Evolutionary conservation across 1,139 yeast species (phyloP), one percentile per base, ranked within the genome.

Genomic region (Scheffersomyces segobiensis): DNA sequence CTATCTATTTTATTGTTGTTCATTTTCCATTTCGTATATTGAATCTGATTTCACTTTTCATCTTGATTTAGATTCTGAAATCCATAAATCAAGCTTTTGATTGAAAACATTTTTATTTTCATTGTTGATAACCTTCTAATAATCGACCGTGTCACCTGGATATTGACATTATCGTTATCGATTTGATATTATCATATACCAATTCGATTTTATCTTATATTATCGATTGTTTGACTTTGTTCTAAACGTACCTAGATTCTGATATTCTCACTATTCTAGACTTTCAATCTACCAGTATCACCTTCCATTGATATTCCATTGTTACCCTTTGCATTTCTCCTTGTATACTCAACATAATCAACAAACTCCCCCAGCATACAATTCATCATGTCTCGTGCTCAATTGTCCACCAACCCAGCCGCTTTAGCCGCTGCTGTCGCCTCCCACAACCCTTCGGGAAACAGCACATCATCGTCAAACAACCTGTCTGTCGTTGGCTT

Each of bases 401-500:
- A 69, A 59, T 55, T 67, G 49, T 61, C 70, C 14, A 62, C 72
- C 53, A 73, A 75, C 63, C 78, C 80, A 42, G 80, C 80, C 48
- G 81, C 80, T 22, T 66, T 75, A 60, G 81, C 81, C 42, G 81
- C 81, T 18, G 77, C 77, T 46, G 74, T 72, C 52, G 76, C 78
- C 49, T 70, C 76, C 21, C 76, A 73, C 61, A 69, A 67, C 59
- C 71, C 71, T 19, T 59, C 65, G 14, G 47, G 56, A 7, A 62
- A 60, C 54, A 49, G 53, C 20, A 42, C 54, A 6, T 59, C 69
- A 17, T 65, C 65, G 26, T 62, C 71, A 18, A 66, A 63, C 58
- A 48, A 48, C 50, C 24, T 24, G 24, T 63, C 66, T 62, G 76
- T 83, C 52, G 87, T 85, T 47, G 88, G 88, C 24, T 81, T 84